Evolutionary conservation across 2,329 filamentous ascomycete species (phyloP), one percentile per base, ranked within the genome.

Genomic region (Coniochaeta hoffmannii): DNA sequence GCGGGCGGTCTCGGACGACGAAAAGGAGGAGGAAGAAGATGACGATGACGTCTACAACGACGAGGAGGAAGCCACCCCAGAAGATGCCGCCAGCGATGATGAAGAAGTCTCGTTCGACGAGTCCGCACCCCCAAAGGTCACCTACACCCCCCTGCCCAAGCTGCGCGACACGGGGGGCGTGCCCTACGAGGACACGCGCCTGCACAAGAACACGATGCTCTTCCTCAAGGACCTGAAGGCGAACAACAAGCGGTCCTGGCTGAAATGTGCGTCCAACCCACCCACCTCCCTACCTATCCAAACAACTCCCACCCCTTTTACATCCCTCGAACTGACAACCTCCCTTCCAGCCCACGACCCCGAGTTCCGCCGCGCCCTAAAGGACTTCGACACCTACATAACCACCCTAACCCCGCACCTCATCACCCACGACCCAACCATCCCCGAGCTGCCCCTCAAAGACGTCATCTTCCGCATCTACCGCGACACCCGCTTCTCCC

Each of bases 391-490:
- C 50, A 81, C 83, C 1, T 96, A 92, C 64, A 82, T 94, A 34
- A 86, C 89, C 61, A 76, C 76, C 10, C 75, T 94, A 36, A 89
- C 87, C 1, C 77, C 86, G 58, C 86, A 83, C 58, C 78, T 96
- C 54, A 80, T 81, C 19, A 83, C 86, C 57, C 77, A 80, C 36
- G 92, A 97, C 67, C 83, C 87, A 55, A 95, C 90, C 1, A 83
- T 96, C 41, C 92, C 92, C 1, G 90, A 96, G 63, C 74, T 96
- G 22, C 92, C 92, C 1, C 76, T 87, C 54, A 94, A 95, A 69
- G 91, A 96, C 66, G 76, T 96, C 62, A 84, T 90, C 50, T 96
- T 93, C 68, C 86, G 91, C 58, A 94, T 96, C 57, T 90, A 96
- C 70, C 80, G 91, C 63, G 91, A 96, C 64, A 80, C 94, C 44